Percentiles rank a stretch among this genome's conserved stretches.
phyloP scores from a whole-genome alignment of 2,329 filamentous ascomycete genomes.

The Stemphylium beticola region DNA sequence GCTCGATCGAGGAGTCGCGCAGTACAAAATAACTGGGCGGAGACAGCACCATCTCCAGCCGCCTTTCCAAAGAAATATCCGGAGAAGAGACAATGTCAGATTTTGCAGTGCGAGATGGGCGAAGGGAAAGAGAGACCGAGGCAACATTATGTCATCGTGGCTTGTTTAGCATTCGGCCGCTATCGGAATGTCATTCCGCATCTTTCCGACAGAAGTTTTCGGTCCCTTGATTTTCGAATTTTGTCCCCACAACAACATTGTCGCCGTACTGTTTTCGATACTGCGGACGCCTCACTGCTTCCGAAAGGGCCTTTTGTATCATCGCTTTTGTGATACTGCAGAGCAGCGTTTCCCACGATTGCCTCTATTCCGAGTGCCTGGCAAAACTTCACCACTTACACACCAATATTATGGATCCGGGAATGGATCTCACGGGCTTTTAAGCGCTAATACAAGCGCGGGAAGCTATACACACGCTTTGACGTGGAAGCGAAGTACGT shows the following conservation, averaged over 20 bases:
- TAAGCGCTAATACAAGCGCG: slow-evolving; percentile 22
- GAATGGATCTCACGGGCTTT: slow-evolving; percentile 16
- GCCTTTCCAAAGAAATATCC: not conserved
- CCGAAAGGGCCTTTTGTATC: not conserved
- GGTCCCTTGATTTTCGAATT: slow-evolving; percentile 10
- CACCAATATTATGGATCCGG: slow-evolving; percentile 26
- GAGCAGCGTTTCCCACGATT: not conserved
- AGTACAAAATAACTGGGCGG: too few species aligned
- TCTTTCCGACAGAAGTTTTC: slow-evolving; percentile 14
- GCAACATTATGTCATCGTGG: slow-evolving; percentile 13
- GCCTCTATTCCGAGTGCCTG: not conserved
- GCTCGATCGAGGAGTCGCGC: not conserved
- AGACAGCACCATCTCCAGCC: not conserved
- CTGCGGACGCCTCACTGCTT: not conserved
- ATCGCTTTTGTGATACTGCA: not conserved
- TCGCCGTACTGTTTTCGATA: slow-evolving; percentile 2
- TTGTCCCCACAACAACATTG: slow-evolving; percentile 10
- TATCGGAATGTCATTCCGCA: slow-evolving; percentile 19
- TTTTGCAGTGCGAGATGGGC: not conserved
- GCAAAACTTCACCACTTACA: not conserved
- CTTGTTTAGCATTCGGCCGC: slow-evolving; percentile 18
- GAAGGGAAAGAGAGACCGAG: slow-evolving; percentile 13
- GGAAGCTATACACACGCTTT: slow-evolving; percentile 13
- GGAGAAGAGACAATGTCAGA: not conserved
- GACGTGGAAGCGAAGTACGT: slow-evolving; percentile 22